These are phyloP conservation scores for Aureobasidium uvarum DNA, from an alignment of 2,329 filamentous ascomycete genomes.

Conservation along the genomic window DNA sequence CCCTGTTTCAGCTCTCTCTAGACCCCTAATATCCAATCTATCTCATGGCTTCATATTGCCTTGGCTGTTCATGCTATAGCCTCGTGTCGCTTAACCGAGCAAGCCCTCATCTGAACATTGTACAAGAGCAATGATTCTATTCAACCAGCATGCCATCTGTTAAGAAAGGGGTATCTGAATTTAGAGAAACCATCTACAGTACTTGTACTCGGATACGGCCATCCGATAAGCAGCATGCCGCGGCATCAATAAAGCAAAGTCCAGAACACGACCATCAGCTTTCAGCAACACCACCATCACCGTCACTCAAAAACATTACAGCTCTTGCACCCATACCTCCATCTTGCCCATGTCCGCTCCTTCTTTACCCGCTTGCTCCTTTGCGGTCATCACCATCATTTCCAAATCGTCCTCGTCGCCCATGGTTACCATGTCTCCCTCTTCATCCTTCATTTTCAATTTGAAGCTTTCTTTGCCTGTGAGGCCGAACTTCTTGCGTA, in stretches of 20 bases:
- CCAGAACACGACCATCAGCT: not conserved
- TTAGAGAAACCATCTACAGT: not conserved
- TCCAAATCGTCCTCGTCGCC: constrained; percentile 95
- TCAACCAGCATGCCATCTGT: not conserved
- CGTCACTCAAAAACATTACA: not conserved
- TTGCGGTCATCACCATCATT: constrained; percentile 71
- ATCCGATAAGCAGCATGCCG: constrained; percentile 1
- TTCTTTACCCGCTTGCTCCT: constrained; percentile 57
- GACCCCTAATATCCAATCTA: not conserved
- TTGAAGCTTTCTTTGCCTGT: constrained; percentile 65
- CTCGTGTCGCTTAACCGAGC: not conserved
- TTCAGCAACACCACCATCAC: not conserved
- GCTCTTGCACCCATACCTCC: constrained; percentile 27
- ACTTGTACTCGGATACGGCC: not conserved
- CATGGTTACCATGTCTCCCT: constrained; percentile 95
- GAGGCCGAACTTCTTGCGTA: constrained; percentile 84
- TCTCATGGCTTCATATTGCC: not conserved
- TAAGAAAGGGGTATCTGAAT: constrained; percentile 9
- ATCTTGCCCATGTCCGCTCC: constrained; percentile 28
- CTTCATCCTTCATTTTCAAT: constrained; percentile 84
- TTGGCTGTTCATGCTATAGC: not conserved
- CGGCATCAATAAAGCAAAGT: not conserved
- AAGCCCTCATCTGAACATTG: not conserved
- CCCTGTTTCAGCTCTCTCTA: constrained; percentile 14
- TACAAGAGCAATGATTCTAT: not conserved